phyloP scores from a whole-genome alignment of 2,329 filamentous ascomycete species.

The Lasiodiplodia hormozganensis region DNA sequence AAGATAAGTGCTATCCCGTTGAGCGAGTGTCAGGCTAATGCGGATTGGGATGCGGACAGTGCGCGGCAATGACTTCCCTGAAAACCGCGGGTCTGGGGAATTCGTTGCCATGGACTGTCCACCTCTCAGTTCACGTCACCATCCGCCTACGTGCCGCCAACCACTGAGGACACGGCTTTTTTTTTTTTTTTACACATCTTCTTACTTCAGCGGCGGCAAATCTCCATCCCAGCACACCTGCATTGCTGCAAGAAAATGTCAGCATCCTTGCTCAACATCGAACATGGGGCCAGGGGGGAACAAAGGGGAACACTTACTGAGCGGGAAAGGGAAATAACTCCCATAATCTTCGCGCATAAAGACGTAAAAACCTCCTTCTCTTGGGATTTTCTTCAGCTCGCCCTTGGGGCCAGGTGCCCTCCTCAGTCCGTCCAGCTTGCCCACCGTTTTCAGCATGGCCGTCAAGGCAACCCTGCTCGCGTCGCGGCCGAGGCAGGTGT shows the following conservation, averaged over 20 bases:
- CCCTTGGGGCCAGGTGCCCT: constrained; percentile 70
- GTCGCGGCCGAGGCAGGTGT: constrained; percentile 68
- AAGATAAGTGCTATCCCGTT: no score
- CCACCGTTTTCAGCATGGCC: constrained; percentile 72
- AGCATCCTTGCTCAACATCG: constrained; percentile 34
- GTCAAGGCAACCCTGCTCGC: constrained; percentile 68
- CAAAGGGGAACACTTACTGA: constrained; percentile 45
- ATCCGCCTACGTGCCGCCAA: no score
- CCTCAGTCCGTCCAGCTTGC: constrained; percentile 65
- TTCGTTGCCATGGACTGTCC: no score
- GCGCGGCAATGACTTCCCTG: no score
- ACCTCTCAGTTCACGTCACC: no score
- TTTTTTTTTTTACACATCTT: background rate
- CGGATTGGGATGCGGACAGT: no score
- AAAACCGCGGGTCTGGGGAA: no score
- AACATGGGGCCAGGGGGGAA: constrained; percentile 36
- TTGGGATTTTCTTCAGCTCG: constrained; percentile 68
- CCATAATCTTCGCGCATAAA: constrained; percentile 34
- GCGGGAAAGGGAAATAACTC: constrained; percentile 35
- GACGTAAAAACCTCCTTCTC: constrained; percentile 36
- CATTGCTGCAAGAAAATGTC: constrained; percentile 37
- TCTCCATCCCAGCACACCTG: constrained; percentile 33
- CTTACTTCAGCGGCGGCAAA: constrained; percentile 25
- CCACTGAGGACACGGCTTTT: no score
- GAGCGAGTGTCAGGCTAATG: no score